phyloP scores from a whole-genome alignment of 2,329 filamentous ascomycete species.

The Venturia asperata region DNA sequence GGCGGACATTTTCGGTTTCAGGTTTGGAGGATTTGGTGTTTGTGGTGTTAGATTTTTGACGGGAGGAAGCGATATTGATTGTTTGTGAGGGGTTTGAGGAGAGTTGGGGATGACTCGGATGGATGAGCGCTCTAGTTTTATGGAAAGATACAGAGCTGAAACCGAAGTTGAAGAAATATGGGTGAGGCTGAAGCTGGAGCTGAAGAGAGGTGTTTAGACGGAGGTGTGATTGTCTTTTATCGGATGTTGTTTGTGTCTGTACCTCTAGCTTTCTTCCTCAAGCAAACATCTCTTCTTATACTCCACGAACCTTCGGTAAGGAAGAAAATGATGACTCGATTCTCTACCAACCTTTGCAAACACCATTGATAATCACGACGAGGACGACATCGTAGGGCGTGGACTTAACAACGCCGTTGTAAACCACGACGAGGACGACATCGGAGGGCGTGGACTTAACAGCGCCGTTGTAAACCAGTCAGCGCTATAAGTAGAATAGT shows the following conservation, averaged over 20 bases:
- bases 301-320: not conserved
- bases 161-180: not conserved
- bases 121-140: too few relatives aligned
- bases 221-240: not conserved
- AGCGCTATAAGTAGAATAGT: not conserved
- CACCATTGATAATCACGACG: not conserved
- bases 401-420: not conserved
- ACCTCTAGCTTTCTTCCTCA: not conserved
- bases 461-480: not conserved
- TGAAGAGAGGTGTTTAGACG: not conserved
- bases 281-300: constrained; percentile 9
- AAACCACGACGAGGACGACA: not conserved
- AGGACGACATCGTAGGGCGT: constrained; percentile 8
- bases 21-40: not conserved
- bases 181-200: not conserved
- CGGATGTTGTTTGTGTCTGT: not conserved
- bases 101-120: too few relatives aligned
- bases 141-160: not conserved
- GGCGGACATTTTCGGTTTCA: not conserved
- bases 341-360: too few relatives aligned
- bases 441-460: not conserved
- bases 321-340: not conserved
- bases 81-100: too few relatives aligned
- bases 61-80: too few relatives aligned
- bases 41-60: too few relatives aligned